Evolutionary conservation across 768 basidiomycete species (phyloP).

Genomic region (Pleurotus salmoneostramineus): DNA sequence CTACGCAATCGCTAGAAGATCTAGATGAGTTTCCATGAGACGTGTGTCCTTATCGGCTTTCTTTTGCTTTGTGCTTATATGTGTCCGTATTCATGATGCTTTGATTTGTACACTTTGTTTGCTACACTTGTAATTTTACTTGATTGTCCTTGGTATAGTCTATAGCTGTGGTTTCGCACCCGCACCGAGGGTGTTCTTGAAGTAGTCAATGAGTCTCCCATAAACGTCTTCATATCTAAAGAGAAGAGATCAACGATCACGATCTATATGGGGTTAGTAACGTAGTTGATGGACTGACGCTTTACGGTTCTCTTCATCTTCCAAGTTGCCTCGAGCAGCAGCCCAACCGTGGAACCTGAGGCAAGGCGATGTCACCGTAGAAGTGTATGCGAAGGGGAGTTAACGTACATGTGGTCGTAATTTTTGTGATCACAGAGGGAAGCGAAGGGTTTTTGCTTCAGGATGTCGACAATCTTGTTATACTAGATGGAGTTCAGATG

Average conservation of each 20-base stretch:
- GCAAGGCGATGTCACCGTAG: neutral
- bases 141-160: neutral
- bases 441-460: constrained; percentile 48
- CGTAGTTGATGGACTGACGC: constrained; percentile 30
- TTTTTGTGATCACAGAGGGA: constrained; percentile 45
- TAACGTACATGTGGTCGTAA: constrained; percentile 40
- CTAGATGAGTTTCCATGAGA: neutral
- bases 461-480: constrained; percentile 42
- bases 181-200: constrained; percentile 28
- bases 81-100: no score
- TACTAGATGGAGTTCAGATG: constrained; percentile 25
- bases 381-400: constrained; percentile 4
- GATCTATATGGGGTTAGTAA: neutral
- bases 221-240: constrained; percentile 54
- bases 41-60: neutral
- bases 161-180: neutral
- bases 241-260: no score
- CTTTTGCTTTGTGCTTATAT: no score
- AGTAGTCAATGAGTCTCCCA: constrained; percentile 43
- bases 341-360: constrained; percentile 61
- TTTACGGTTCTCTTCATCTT: constrained; percentile 52
- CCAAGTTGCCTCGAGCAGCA: constrained; percentile 56
- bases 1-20: neutral
- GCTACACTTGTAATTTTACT: neutral
- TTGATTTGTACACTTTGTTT: neutral